A percentile compares a stretch with the other conserved stretches of the same genome.
Evolutionary conservation across 2,329 filamentous ascomycete species (phyloP).

Genomic region (Fusarium pseudograminearum): DNA sequence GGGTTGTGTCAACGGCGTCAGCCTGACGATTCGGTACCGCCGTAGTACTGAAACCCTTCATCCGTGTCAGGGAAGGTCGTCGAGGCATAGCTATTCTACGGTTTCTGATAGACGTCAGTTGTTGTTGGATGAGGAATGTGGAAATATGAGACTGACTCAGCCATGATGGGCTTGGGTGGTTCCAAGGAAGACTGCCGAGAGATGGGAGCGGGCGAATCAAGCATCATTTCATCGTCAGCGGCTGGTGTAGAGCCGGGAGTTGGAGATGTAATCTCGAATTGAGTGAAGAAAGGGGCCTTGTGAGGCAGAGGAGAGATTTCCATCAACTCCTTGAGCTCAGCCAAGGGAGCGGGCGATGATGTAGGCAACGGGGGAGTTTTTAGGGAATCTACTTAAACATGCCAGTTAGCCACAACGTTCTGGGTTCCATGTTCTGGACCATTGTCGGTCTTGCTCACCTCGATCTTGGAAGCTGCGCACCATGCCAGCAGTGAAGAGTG

Average conservation of each 20-base stretch:
- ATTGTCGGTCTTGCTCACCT: conserved; percentile 46
- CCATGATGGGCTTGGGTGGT: conserved; percentile 60
- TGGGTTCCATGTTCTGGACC: neutral
- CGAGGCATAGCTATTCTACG: conserved; percentile 76
- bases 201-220: conserved; percentile 68
- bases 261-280: conserved; percentile 78
- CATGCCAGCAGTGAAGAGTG: conserved; percentile 57
- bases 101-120: conserved; percentile 56
- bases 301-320: conserved; percentile 94
- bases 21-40: conserved; percentile 70
- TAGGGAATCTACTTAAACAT: conserved; percentile 69
- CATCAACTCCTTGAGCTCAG: conserved; percentile 85
- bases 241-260: conserved; percentile 68
- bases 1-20: conserved; percentile 73
- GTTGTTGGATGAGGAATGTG: conserved; percentile 32
- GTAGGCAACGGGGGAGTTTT: conserved; percentile 86
- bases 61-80: conserved; percentile 79
- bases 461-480: conserved; percentile 53
- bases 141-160: conserved; percentile 62
- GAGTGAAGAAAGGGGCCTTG: conserved; percentile 76
- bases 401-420: conserved; percentile 41
- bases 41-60: conserved; percentile 80
- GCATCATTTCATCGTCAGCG: conserved; percentile 62
- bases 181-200: conserved; percentile 62
- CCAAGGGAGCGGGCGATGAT: conserved; percentile 81